Evolutionary conservation across 306 rosid genomes (phyloP).

Genomic region (Acacia confusa): DNA sequence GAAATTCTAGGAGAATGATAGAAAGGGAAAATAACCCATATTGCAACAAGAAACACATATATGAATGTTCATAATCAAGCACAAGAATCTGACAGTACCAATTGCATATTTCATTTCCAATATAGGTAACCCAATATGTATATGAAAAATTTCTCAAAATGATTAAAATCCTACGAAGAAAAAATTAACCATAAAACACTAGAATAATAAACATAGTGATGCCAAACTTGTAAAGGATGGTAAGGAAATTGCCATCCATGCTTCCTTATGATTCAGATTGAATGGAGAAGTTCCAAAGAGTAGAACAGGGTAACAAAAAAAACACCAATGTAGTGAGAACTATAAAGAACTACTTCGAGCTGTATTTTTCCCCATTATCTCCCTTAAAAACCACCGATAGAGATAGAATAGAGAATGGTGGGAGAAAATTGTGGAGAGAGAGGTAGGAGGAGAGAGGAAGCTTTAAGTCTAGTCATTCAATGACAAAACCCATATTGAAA

Average conservation of each 20-base stretch:
- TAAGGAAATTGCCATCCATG: constrained; percentile 93
- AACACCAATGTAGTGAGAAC: constrained; percentile 11
- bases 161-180: neutral
- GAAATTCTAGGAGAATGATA: no score
- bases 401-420: constrained; percentile 18
- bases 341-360: constrained; percentile 13
- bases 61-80: no score
- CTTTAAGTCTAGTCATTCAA: constrained; percentile 42
- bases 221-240: constrained; percentile 81
- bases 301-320: neutral
- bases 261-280: constrained; percentile 63
- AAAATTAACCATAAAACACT: neutral
- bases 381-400: constrained; percentile 34
- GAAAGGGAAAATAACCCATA: no score
- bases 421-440: neutral
- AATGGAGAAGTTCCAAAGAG: constrained; percentile 27
- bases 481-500: constrained; percentile 34
- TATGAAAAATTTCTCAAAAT: constrained; percentile 9
- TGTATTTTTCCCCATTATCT: constrained; percentile 34
- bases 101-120: no score
- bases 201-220: neutral
- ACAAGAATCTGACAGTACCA: no score
- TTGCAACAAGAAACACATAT: no score
- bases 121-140: no score
- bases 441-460: constrained; percentile 30